A percentile compares a stretch with the other conserved stretches of the same genome.
Conservation (phyloP, 176 grass and related monocot genomes). For the Carex cristatella region DNA sequence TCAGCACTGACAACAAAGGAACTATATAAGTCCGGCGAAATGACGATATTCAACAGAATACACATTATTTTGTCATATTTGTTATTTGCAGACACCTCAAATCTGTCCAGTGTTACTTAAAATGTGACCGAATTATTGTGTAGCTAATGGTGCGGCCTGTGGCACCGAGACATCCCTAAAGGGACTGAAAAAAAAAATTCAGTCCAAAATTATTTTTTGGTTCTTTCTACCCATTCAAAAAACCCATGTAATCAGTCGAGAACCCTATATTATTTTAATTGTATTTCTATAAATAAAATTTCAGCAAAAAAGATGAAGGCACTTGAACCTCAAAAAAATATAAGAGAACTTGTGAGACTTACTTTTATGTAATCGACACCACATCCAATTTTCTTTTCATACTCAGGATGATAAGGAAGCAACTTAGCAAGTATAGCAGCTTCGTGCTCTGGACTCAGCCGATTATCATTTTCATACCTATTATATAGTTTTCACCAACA, state of each 20-base stretch:
- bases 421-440: constrained; percentile 70
- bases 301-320: not conserved
- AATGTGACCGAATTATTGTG: not conserved
- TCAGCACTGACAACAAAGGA: not conserved
- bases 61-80: not conserved
- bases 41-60: not conserved
- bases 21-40: not conserved
- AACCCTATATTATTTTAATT: too few species aligned
- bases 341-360: constrained; percentile 8
- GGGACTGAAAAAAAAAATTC: too few species aligned
- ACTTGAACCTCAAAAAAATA: not conserved
- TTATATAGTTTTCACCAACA: constrained; percentile 9
- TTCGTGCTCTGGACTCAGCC: constrained; percentile 72
- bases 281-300: too few species aligned
- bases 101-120: not conserved
- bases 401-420: constrained; percentile 92
- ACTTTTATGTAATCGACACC: constrained; percentile 86
- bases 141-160: too few species aligned
- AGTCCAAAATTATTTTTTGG: too few species aligned
- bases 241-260: too few species aligned
- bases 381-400: constrained; percentile 83
- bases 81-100: not conserved
- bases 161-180: too few species aligned
- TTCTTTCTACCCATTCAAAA: too few species aligned
- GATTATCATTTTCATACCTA: constrained; percentile 79